A percentile compares a stretch with the other conserved stretches of the same genome.
phyloP scores from a whole-genome alignment of 805 yeast genomes.

The Wickerhamiella kazuoi region DNA sequence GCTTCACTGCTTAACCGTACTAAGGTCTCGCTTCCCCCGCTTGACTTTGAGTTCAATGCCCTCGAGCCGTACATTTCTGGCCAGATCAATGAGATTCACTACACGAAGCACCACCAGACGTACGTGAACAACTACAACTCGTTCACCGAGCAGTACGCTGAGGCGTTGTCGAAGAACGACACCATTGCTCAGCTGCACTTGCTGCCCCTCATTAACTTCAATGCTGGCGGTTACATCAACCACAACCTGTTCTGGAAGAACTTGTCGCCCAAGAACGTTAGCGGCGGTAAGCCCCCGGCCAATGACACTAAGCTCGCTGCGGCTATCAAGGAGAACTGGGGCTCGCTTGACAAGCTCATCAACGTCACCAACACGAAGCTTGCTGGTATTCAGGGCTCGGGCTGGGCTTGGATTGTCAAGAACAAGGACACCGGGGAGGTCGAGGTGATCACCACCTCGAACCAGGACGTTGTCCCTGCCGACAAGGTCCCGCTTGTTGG shows the following conservation, averaged over 20 bases:
- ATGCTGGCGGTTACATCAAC: constrained; percentile 83
- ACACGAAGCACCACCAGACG: constrained; percentile 83
- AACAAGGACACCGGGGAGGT: constrained; percentile 50
- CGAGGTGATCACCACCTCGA: constrained; percentile 64
- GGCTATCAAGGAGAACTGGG: constrained; percentile 47
- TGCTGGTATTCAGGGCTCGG: constrained; percentile 87
- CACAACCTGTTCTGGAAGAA: constrained; percentile 79
- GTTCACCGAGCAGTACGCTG: constrained; percentile 54
- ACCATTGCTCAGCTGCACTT: constrained; percentile 38
- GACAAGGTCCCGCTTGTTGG: constrained; percentile 61
- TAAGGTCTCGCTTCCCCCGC: constrained; percentile 60
- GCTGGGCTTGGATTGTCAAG: constrained; percentile 86
- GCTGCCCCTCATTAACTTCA: constrained; percentile 67
- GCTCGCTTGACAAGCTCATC: constrained; percentile 53
- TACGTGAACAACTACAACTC: constrained; percentile 73
- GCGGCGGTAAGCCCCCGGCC: constrained; percentile 55
- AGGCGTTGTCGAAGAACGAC: constrained; percentile 43
- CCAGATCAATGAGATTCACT: constrained; percentile 68
- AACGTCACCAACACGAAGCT: constrained; percentile 45
- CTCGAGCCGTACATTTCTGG: constrained; percentile 78
- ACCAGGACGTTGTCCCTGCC: constrained; percentile 74
- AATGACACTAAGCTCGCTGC: constrained; percentile 39
- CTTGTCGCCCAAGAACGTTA: constrained; percentile 54
- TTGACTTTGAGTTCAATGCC: constrained; percentile 70
- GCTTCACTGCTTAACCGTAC: constrained; percentile 25